phyloP scores from a whole-genome alignment of 2,329 filamentous ascomycete species.

The Stagonosporopsis chrysanthemi region DNA sequence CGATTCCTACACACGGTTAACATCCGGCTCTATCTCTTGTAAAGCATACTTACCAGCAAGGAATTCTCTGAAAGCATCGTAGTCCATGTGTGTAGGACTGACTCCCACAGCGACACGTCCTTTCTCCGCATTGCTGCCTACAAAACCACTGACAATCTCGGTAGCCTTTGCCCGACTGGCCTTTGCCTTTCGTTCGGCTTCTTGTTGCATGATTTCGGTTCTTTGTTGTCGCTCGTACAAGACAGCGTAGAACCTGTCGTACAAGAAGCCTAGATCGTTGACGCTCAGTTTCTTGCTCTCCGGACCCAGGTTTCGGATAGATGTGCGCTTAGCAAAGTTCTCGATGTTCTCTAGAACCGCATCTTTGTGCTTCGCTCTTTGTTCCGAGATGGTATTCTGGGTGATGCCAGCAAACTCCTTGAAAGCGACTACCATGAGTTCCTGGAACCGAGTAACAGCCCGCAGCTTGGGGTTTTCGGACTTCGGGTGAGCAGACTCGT shows the following conservation, averaged over 20 bases:
- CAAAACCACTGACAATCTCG: slow-evolving; percentile 57
- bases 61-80: slow-evolving; percentile 94
- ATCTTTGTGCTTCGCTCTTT: slow-evolving; percentile 91
- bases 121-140: slow-evolving; percentile 70
- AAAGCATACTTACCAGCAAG: slow-evolving; percentile 64
- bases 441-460: slow-evolving; percentile 94
- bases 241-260: slow-evolving; percentile 92
- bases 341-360: slow-evolving; percentile 95
- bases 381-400: slow-evolving; percentile 87
- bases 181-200: slow-evolving; percentile 72
- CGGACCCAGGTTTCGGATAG: slow-evolving; percentile 91
- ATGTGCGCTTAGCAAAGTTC: slow-evolving; percentile 95
- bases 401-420: slow-evolving; percentile 98
- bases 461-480: slow-evolving; percentile 94
- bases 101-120: slow-evolving; percentile 87
- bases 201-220: slow-evolving; percentile 71
- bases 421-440: slow-evolving; percentile 98
- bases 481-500: slow-evolving; percentile 94
- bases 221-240: slow-evolving; percentile 91
- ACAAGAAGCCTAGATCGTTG: slow-evolving; percentile 87
- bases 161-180: slow-evolving; percentile 64
- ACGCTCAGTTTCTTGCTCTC: slow-evolving; percentile 90
- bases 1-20: slow-evolving; percentile 64
- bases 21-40: neutral
- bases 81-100: slow-evolving; percentile 94